phyloP scores from a whole-genome alignment of 176 grass and related monocot species.

The Puya raimondii region DNA sequence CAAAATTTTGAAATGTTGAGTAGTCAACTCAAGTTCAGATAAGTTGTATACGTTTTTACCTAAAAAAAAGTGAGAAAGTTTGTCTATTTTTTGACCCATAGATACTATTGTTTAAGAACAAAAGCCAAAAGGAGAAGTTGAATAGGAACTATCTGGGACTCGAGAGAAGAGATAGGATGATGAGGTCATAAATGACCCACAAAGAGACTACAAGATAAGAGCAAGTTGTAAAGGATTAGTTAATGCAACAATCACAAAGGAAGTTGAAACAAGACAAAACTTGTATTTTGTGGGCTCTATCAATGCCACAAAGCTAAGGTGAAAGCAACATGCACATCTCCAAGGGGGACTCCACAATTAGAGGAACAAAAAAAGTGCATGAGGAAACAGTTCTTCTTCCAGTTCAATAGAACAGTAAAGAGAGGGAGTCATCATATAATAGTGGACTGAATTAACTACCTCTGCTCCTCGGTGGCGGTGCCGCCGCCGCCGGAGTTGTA shows the following conservation, averaged over 20 bases:
- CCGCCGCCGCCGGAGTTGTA: not conserved
- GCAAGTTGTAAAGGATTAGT: not conserved
- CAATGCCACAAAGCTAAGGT: conserved; percentile 10
- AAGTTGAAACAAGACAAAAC: not conserved
- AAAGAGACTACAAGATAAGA: not conserved
- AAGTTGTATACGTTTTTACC: too few species aligned
- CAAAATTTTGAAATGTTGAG: too few species aligned
- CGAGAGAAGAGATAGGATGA: not conserved
- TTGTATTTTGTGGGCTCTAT: not conserved
- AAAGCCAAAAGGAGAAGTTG: too few species aligned
- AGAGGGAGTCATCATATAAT: not conserved
- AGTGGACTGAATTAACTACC: conserved; percentile 23
- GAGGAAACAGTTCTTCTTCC: too few species aligned
- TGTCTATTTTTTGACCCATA: too few species aligned
- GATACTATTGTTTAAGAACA: too few species aligned
- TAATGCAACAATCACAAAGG: not conserved
- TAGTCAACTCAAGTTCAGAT: too few species aligned
- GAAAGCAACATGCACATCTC: conserved; percentile 13
- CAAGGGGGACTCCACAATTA: conserved; percentile 3
- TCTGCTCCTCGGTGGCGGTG: conserved; percentile 2
- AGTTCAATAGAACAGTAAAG: conserved; percentile 22
- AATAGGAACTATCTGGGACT: too few species aligned
- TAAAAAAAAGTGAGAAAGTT: too few species aligned
- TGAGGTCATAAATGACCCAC: not conserved
- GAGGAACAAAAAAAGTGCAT: not conserved